A percentile compares a stretch with the other conserved stretches of the same genome.
phyloP scores from a whole-genome alignment of 164 flowering plant genomes.

The Amborella trichopoda region DNA sequence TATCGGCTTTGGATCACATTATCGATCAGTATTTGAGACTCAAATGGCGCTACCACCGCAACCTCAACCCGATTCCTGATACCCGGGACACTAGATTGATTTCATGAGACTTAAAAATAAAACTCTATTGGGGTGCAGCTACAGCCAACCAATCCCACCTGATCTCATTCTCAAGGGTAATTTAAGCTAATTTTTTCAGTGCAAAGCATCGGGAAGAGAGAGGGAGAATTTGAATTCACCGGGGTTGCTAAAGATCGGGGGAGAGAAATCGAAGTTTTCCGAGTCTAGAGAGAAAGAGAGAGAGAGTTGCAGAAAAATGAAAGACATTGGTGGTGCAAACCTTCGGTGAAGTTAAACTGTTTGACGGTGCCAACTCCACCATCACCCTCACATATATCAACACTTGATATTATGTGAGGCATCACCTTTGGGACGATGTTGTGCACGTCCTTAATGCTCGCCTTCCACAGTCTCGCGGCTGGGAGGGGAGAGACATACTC shows the following conservation, averaged over 20 bases:
- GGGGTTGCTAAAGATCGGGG: background rate
- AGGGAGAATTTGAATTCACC: background rate
- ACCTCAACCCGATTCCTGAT: too few species aligned
- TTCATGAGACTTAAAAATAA: too few species aligned
- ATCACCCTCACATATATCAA: slow-evolving; percentile 10
- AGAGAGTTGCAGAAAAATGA: too few species aligned
- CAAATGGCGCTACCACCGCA: too few species aligned
- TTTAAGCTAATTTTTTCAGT: too few species aligned
- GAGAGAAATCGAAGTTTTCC: background rate
- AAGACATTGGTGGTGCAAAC: background rate
- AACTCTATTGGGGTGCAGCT: too few species aligned
- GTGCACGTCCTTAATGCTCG: slow-evolving; percentile 6
- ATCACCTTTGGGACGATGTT: slow-evolving; percentile 12
- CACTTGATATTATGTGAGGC: slow-evolving; percentile 9
- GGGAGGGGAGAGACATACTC: slow-evolving; percentile 4
- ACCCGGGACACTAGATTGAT: too few species aligned
- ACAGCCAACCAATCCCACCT: too few species aligned
- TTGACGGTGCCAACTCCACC: slow-evolving; percentile 15
- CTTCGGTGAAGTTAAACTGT: slow-evolving; percentile 6
- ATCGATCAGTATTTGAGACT: too few species aligned
- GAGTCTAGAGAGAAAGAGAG: background rate
- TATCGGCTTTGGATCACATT: too few species aligned
- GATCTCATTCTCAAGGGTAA: too few species aligned
- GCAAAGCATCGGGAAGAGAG: background rate
- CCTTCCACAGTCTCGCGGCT: slow-evolving; percentile 9